These are phyloP conservation scores for Botrytis squamosa DNA, from an alignment of 2,329 filamentous ascomycete species.

Conservation along the genomic window DNA sequence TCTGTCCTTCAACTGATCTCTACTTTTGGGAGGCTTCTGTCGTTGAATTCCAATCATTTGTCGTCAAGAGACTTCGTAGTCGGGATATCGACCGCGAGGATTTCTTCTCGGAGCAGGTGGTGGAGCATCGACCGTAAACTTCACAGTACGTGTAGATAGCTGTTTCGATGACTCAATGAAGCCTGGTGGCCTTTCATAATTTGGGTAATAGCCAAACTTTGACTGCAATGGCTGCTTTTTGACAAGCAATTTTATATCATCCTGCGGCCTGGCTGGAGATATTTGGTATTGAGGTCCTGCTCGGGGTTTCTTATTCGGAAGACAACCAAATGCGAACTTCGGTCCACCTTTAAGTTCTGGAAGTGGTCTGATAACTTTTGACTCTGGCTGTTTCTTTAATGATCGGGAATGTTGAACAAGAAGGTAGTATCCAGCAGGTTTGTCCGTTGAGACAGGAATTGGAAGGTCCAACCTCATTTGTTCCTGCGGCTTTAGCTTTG, in stretches of 20 bases:
- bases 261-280: neutral
- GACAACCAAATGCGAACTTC: slow-evolving; percentile 7
- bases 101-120: neutral
- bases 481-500: neutral
- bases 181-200: neutral
- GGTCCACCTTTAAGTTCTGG: neutral
- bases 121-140: neutral
- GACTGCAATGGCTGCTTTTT: too few species aligned
- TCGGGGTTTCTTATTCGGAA: slow-evolving; percentile 6
- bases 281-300: neutral
- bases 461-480: neutral
- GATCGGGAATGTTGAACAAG: neutral
- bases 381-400: too few species aligned
- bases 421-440: slow-evolving; percentile 1
- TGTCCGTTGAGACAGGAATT: neutral
- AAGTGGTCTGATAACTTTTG: neutral
- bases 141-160: neutral
- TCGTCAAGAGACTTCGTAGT: neutral
- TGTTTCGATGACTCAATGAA: neutral
- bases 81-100: slow-evolving; percentile 5
- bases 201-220: slow-evolving; percentile 2
- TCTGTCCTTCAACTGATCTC: neutral
- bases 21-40: neutral
- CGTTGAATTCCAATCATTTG: neutral
- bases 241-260: neutral